phyloP scores from a whole-genome alignment of 192 early-diverging fungal genomes.

The Phycomyces blakesleeanus region DNA sequence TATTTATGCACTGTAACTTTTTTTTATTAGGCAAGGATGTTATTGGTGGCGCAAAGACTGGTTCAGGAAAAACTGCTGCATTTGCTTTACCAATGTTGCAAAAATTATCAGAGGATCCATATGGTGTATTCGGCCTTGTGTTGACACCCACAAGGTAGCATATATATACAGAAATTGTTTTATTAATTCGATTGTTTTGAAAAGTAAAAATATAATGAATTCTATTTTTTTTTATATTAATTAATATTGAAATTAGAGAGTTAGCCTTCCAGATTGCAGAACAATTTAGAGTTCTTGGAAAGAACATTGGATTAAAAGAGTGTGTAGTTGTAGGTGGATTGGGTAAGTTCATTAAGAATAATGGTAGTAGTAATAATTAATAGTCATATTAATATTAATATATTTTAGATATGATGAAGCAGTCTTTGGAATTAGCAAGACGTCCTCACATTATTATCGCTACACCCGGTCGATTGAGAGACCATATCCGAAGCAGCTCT shows the following conservation, averaged over 20 bases:
- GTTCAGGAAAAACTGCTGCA: slow-evolving; percentile 95
- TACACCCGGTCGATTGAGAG: slow-evolving; percentile 91
- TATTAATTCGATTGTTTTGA: not conserved
- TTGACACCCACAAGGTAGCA: slow-evolving; percentile 86
- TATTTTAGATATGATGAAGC: slow-evolving; percentile 82
- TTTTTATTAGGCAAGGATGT: slow-evolving; percentile 64
- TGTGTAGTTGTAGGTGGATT: slow-evolving; percentile 90
- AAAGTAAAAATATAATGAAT: not conserved
- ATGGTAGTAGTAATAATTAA: no score
- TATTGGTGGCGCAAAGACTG: slow-evolving; percentile 94
- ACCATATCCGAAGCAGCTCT: slow-evolving; percentile 81
- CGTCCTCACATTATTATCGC: slow-evolving; percentile 91
- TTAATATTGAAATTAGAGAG: no score
- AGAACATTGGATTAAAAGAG: slow-evolving; percentile 78
- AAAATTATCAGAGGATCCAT: slow-evolving; percentile 92
- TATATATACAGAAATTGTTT: not conserved
- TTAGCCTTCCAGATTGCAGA: slow-evolving; percentile 98
- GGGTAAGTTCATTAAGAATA: slow-evolving; percentile 34
- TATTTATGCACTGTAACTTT: not conserved
- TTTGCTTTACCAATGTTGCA: slow-evolving; percentile 98
- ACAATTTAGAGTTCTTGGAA: slow-evolving; percentile 92
- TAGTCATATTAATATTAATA: no score
- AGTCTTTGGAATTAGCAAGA: slow-evolving; percentile 80
- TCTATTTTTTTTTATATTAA: slow-evolving; percentile 3
- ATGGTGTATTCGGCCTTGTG: slow-evolving; percentile 93